Base-by-base conservation (phyloP, 1,139 yeast species). In the Zygosaccharomyces sapae region DNA sequence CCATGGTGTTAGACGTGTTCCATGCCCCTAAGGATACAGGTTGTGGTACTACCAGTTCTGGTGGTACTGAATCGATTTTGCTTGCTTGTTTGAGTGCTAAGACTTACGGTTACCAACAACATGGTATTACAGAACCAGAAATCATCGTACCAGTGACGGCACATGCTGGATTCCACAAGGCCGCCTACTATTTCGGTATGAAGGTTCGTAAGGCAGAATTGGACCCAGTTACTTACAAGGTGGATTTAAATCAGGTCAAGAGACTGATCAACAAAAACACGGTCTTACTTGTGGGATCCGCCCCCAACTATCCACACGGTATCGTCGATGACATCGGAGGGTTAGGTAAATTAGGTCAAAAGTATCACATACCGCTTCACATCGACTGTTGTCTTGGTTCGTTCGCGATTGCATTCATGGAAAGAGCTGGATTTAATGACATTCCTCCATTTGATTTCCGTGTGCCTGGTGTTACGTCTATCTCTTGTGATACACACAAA, bases 271-370 rank as follows among this genome's bases (percentile, higher is more conserved):
- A 85, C 59, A 66, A 71, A 5, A 89, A 90, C 66, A 92, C 97
- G 0, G 86, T 87, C 4, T 71, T 92, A 38, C 68, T 92, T 36
- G 87, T 83, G 8, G 97, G 97, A 0, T 88, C 97, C 1, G 96
- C 97, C 3, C 97, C 98, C 35, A 92, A 90, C 69, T 92, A 82
- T 68, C 97, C 98, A 2, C 97, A 92, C 63, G 98, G 98, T 22
- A 85, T 92, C 35, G 81, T 88, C 51, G 98, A 92, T 68, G 92
- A 90, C 59, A 89, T 92, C 49, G 83, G 79, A 54, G 80, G 76
- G 1, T 74, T 92, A 39, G 80, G 95, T 6, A 63, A 75, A 24
- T 61, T 90, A 20, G 97, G 95, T 0, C 55, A 74, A 20, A 73
- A 71, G 49, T 70, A 85, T 65, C 69, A 76, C 9, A 78, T 90